These are phyloP conservation scores for Solanum pennellii DNA, from an alignment of 257 asterid genomes.

Conservation along the genomic window DNA sequence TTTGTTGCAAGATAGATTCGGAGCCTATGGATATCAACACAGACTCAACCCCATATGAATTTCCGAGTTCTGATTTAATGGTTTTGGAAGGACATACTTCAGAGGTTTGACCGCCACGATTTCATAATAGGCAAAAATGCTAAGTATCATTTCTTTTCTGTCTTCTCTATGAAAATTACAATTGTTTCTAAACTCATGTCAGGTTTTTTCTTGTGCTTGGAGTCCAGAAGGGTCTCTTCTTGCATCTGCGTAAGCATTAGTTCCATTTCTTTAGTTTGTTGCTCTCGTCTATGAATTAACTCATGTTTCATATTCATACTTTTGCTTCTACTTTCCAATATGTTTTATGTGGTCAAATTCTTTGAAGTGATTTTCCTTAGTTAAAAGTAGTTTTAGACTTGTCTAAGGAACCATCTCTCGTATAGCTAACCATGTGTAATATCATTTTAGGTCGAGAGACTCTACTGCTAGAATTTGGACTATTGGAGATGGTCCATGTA, in stretches of 20 bases:
- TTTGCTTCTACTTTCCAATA: no score
- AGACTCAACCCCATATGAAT: constrained; percentile 48
- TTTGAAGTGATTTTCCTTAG: neutral
- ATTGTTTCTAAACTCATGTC: constrained; percentile 8
- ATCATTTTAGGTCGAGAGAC: constrained; percentile 64
- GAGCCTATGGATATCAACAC: constrained; percentile 83
- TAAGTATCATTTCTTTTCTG: neutral
- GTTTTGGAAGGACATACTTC: constrained; percentile 63
- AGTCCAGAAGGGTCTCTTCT: constrained; percentile 81
- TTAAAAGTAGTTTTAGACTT: neutral
- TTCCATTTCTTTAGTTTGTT: neutral
- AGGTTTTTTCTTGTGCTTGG: constrained; percentile 99
- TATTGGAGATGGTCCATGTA: constrained; percentile 46
- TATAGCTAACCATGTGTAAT: neutral
- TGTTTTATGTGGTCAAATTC: no score
- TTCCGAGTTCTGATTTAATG: constrained; percentile 55
- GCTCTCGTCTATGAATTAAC: neutral
- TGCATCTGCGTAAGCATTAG: constrained; percentile 79
- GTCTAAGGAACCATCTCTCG: neutral
- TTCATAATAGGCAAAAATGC: neutral
- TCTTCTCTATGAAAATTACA: neutral
- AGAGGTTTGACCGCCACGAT: constrained; percentile 44
- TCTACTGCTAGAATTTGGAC: constrained; percentile 96
- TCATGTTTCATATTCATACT: neutral
- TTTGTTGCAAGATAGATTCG: constrained; percentile 39